phyloP scores from a whole-genome alignment of 768 basidiomycete genomes.

The Mycena chlorophos region DNA sequence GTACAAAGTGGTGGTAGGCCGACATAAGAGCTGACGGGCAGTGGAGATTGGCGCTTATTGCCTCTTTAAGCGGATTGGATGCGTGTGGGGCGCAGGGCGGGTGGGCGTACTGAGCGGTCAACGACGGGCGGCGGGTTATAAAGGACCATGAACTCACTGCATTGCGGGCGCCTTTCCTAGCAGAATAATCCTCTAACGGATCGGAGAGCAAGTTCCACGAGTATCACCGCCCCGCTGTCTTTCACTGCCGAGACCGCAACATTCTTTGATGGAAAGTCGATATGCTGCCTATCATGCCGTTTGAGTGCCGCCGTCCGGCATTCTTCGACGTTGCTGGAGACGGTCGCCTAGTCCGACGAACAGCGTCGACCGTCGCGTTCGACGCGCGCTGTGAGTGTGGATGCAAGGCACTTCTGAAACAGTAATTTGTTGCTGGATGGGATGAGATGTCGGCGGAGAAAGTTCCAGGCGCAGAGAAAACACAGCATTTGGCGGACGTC shows the following conservation, averaged over 20 bases:
- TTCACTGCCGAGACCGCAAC: not conserved
- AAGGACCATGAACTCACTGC: constrained; percentile 8
- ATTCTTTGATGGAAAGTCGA: not conserved
- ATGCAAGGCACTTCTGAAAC: no score
- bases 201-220: not conserved
- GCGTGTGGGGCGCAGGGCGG: not conserved
- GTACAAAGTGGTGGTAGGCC: constrained; percentile 21
- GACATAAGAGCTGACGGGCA: constrained; percentile 21
- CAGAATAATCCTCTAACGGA: not conserved
- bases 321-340: no score
- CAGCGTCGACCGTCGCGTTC: no score
- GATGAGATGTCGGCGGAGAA: not conserved
- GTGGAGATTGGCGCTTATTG: constrained; percentile 19
- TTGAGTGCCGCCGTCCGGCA: not conserved
- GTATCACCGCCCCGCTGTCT: not conserved
- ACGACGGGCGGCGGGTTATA: constrained; percentile 12
- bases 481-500: not conserved
- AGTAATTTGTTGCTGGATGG: not conserved
- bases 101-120: not conserved
- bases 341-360: no score
- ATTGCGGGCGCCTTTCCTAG: not conserved
- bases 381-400: no score
- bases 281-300: not conserved
- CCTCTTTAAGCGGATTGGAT: not conserved
- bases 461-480: not conserved